Conservation (phyloP, 1,284 basidiomycete species). For the Ceratobasidium sp. region DNA sequence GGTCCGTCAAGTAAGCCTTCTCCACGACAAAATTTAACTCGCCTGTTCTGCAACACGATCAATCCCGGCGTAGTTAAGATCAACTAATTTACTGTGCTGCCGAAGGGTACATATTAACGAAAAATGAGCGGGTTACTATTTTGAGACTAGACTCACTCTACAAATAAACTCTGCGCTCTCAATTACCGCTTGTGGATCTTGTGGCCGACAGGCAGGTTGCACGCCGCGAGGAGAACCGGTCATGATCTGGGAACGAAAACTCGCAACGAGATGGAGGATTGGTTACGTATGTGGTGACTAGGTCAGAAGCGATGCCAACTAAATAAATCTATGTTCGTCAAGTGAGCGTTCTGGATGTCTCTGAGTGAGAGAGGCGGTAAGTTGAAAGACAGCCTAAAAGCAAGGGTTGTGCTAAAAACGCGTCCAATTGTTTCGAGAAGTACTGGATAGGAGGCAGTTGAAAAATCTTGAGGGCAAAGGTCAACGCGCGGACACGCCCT, state of each 20-base stretch:
- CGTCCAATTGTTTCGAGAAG: too few species aligned
- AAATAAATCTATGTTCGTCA: too few species aligned
- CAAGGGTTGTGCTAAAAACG: too few species aligned
- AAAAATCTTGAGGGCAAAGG: too few species aligned
- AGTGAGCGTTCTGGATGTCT: too few species aligned
- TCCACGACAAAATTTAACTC: background rate
- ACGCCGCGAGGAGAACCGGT: background rate
- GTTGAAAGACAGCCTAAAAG: too few species aligned
- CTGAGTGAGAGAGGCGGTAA: too few species aligned
- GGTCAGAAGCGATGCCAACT: background rate
- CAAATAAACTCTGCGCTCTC: conserved; percentile 33
- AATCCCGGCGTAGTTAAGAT: conserved; percentile 28
- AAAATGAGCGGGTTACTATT: background rate
- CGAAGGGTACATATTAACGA: background rate
- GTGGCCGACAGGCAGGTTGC: background rate
- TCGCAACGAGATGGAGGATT: background rate
- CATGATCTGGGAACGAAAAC: background rate
- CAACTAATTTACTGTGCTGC: conserved; percentile 31
- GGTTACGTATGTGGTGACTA: background rate
- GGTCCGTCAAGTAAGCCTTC: conserved; percentile 8
- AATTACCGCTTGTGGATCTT: conserved; percentile 36
- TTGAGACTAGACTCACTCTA: conserved; percentile 1
- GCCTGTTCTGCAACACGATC: conserved; percentile 39
- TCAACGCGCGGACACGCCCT: too few species aligned
- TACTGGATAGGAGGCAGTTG: too few species aligned